phyloP scores from a whole-genome alignment of 2,329 filamentous ascomycete genomes.

The Aureobasidium lini region DNA sequence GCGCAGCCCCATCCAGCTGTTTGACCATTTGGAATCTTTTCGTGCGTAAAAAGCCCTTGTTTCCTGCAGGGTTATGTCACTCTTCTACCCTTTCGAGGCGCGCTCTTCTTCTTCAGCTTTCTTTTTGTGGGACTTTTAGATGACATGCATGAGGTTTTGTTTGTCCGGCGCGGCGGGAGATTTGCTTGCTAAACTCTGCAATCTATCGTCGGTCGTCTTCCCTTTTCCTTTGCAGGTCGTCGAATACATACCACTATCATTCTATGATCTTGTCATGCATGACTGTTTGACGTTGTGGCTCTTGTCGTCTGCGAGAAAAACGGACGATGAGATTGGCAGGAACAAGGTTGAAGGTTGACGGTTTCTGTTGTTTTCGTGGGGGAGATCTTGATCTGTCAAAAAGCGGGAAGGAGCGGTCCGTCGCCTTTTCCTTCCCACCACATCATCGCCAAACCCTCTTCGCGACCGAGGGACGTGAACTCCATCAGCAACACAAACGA shows the following conservation, averaged over 20 bases:
- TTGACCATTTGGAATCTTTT: conserved; percentile 2
- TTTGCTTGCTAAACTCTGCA: background rate
- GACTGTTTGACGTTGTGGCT: background rate
- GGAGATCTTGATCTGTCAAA: background rate
- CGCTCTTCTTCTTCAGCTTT: background rate
- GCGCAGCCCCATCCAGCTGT: background rate
- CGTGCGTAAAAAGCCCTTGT: background rate
- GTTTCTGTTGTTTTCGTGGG: background rate
- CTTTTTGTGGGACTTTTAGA: conserved; percentile 6
- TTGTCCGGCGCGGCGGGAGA: background rate
- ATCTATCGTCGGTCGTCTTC: background rate
- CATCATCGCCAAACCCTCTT: background rate
- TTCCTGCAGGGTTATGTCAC: conserved; percentile 1
- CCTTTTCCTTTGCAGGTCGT: background rate
- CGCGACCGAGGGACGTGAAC: background rate
- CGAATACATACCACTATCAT: background rate
- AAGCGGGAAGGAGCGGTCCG: conserved; percentile 10
- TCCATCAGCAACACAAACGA: background rate
- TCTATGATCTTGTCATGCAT: background rate
- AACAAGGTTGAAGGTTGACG: background rate
- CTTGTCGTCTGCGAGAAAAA: background rate
- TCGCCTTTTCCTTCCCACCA: background rate
- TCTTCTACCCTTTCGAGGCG: background rate
- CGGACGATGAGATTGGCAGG: background rate
- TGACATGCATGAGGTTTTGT: conserved; percentile 2